These are phyloP conservation scores for Marasmius sp. DNA, from an alignment of 1,284 basidiomycete genomes.

Conservation along the genomic window DNA sequence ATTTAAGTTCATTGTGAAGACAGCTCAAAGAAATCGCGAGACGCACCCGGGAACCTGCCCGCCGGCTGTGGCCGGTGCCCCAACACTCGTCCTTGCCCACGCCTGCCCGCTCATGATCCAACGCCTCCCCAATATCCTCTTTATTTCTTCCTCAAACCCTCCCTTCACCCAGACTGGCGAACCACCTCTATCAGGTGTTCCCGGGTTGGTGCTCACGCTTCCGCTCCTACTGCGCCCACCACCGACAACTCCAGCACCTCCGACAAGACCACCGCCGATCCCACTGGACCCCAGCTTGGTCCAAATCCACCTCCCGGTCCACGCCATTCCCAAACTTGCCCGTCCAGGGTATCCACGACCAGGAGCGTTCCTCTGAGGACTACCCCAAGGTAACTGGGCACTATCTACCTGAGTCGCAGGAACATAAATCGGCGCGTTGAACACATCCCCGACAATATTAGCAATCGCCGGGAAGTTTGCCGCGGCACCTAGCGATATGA, in stretches of 20 bases:
- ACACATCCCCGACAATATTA: slow-evolving; percentile 75
- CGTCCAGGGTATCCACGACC: slow-evolving; percentile 64
- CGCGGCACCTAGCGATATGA: slow-evolving; percentile 71
- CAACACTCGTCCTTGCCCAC: slow-evolving; percentile 56
- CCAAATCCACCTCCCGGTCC: slow-evolving; percentile 81
- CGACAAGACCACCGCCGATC: background rate
- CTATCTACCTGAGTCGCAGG: slow-evolving; percentile 72
- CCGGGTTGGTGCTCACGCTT: slow-evolving; percentile 6
- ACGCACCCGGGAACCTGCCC: background rate
- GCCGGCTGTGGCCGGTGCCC: slow-evolving; percentile 20
- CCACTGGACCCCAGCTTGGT: slow-evolving; percentile 22
- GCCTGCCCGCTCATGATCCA: slow-evolving; percentile 64
- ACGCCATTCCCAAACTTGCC: slow-evolving; percentile 69
- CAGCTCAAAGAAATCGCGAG: background rate
- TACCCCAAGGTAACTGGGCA: slow-evolving; percentile 49
- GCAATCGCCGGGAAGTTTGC: slow-evolving; percentile 82
- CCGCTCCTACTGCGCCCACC: slow-evolving; percentile 1
- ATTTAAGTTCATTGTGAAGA: background rate
- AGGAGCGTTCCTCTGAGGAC: slow-evolving; percentile 73
- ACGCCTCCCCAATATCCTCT: slow-evolving; percentile 63
- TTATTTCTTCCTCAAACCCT: slow-evolving; percentile 77
- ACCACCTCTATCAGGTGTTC: slow-evolving; percentile 16
- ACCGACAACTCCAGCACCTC: background rate
- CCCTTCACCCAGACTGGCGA: slow-evolving; percentile 23
- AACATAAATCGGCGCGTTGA: slow-evolving; percentile 74